Base-by-base conservation (phyloP, 2,329 filamentous ascomycete genomes). In the Beauveria varroae region DNA sequence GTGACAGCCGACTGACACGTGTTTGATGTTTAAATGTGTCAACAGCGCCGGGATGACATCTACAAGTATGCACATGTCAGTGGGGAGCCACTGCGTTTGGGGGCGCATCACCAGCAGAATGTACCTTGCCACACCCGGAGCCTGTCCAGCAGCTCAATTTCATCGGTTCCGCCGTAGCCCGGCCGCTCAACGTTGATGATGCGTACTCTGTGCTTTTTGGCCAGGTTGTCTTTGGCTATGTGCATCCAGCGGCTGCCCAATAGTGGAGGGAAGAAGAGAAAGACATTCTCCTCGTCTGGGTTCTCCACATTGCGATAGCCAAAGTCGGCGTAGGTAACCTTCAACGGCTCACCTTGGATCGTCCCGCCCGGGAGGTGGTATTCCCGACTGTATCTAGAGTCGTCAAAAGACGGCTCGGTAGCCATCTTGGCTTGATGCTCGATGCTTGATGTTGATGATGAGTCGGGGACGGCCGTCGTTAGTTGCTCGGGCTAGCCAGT, bases 181-280 rank as follows among this genome's bases (percentile, higher is more conserved):
- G 75, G 74, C 6, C 74, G 64, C 62, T 76, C 73, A 0, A 66
- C 61, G 60, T 64, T 63, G 60, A 76, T 67, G 51, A 76, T 67
- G 37, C 73, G 72, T 22, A 75, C 64, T 22, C 67, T 63, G 63
- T 73, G 65, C 43, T 64, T 55, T 54, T 68, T 69, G 18, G 73
- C 74, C 3, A 73, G 61, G 2, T 63, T 60, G 58, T 76, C 71
- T 59, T 75, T 74, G 64, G 69, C 65, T 18, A 70, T 57, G 46
- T 72, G 69, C 5, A 72, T 28, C 53, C 68, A 66, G 24, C 73
- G 72, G 12, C 67, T 70, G 26, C 63, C 66, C 49, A 73, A 44
- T 40, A 74, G 55, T 1, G 69, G 67, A 7, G 63, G 62, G 61
- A 69, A 72, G 63, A 71, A 68, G 28, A 74, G 66, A 2, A 72